Percentiles rank a stretch among this genome's conserved stretches.
Conservation (phyloP, 352 stramenopile genomes). For the Globisporangium spiculum region DNA sequence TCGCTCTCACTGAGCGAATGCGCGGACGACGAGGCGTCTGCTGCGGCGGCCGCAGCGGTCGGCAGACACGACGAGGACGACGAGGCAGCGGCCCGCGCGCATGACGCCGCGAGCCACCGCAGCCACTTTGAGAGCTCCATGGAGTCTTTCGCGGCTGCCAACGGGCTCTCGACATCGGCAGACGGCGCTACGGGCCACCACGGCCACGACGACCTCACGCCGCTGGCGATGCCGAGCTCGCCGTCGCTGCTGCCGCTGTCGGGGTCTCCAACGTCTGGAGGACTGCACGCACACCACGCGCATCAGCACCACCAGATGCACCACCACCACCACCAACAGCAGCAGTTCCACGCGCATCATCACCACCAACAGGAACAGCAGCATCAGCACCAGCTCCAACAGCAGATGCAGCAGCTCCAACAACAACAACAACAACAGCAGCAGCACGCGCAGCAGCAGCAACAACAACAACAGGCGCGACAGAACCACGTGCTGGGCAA, state of each 20-base stretch:
- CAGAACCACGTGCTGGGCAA: slow-evolving; percentile 15
- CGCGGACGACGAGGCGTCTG: slow-evolving; percentile 19
- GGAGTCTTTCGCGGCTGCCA: slow-evolving; percentile 22
- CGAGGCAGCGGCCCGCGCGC: neutral
- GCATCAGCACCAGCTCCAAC: neutral
- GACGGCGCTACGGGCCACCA: slow-evolving; percentile 13
- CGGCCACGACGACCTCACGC: slow-evolving; percentile 20
- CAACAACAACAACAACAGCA: slow-evolving; percentile 15
- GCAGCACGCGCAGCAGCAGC: slow-evolving; percentile 6
- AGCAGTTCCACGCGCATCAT: neutral
- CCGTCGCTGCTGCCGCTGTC: slow-evolving; percentile 46
- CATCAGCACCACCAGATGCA: slow-evolving; percentile 12
- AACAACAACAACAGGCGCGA: slow-evolving; percentile 14
- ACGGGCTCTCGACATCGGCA: slow-evolving; percentile 8
- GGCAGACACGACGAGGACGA: neutral
- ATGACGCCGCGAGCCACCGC: neutral
- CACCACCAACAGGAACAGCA: slow-evolving; percentile 1
- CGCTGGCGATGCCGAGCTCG: slow-evolving; percentile 45
- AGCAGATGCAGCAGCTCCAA: slow-evolving; percentile 9
- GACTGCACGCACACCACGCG: slow-evolving; percentile 12
- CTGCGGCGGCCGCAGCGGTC: neutral
- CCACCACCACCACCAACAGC: slow-evolving; percentile 12
- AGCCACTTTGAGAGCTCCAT: slow-evolving; percentile 21
- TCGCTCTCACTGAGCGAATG: slow-evolving; percentile 36
- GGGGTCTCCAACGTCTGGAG: slow-evolving; percentile 26